Evolutionary conservation across 495 filamentous ascomycete species (phyloP), one percentile per base, ranked within the genome.

Genomic region (Xylaria grammica): DNA sequence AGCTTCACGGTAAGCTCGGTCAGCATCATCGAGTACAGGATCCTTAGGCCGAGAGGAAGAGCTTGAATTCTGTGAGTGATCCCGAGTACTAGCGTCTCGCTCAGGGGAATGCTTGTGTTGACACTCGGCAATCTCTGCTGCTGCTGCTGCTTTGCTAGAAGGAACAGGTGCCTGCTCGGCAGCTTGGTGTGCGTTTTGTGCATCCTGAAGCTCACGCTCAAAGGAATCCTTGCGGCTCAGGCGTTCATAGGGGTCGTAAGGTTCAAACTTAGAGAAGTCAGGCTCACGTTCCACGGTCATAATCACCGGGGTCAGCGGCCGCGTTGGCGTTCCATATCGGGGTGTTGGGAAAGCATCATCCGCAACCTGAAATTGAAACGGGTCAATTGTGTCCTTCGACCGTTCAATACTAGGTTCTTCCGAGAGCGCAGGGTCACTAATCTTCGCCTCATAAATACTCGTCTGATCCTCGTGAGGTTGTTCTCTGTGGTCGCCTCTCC

Each of bases 291-390:
- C 77, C 26, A 82, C 79, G 8, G 78, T 81, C 27, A 78, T 67
- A 34, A 86, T 71, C 61, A 59, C 70, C 0, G 69, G 83, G 24
- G 79, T 78, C 48, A 74, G 52, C 38, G 72, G 72, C 53, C 68
- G 67, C 58, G 62, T 67, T 34, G 74, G 80, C n/a, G 74, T 77
- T 29, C 67, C 63, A 56, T 70, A 60, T 7, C 60, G 51, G 9
- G 80, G 79, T 22, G 81, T 79, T 36, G 65, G 67, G 54, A 82
- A 84, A 49, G 81, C 80, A 69, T 82, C 78, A 52, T 80, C 74
- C 15, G 72, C 30, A 61, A 84, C 82, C 66, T 83, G 84, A 53
- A 69, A 85, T 62, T 82, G 75, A 69, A 85, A 85, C 17, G 82
- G 79, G 66, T 85, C 80, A 60, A 83, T 62, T 13, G 72, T 53